phyloP scores from a whole-genome alignment of 2,329 filamentous ascomycete genomes.

The Aspergillus tubingensis region DNA sequence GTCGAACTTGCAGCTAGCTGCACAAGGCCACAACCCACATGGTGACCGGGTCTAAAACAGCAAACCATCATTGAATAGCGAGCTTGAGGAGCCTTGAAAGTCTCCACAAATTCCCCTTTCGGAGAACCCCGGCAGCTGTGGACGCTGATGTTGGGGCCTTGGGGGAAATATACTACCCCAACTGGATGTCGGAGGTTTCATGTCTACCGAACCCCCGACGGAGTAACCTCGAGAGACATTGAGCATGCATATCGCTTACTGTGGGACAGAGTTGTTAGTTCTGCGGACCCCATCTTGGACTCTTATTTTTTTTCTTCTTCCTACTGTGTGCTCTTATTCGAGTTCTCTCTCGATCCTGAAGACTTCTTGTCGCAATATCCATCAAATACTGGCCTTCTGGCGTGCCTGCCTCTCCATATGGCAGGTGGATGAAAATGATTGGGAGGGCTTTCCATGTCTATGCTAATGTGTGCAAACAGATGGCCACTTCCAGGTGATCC shows the following conservation, averaged over 20 bases:
- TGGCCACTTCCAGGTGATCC: neutral
- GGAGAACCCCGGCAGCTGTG: neutral
- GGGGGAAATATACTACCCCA: neutral
- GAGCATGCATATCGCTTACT: neutral
- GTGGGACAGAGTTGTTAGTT: neutral
- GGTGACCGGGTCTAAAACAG: neutral
- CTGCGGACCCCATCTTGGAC: neutral
- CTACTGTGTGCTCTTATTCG: neutral
- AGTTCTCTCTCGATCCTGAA: neutral
- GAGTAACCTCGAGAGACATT: neutral
- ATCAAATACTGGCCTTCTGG: neutral
- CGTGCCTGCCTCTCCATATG: neutral
- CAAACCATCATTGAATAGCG: neutral
- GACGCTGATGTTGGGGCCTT: neutral
- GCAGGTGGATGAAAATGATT: neutral
- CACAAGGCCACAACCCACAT: neutral
- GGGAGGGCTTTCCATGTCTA: neutral
- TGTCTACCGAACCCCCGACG: conserved; percentile 9
- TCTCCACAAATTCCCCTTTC: neutral
- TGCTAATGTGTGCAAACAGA: neutral
- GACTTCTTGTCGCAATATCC: neutral
- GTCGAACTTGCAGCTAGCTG: neutral
- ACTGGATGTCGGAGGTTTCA: conserved; percentile 9
- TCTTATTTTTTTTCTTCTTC: neutral
- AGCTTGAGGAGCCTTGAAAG: neutral